Conservation (phyloP, 306 rosid genomes). For the Hippophae tibetana region DNA sequence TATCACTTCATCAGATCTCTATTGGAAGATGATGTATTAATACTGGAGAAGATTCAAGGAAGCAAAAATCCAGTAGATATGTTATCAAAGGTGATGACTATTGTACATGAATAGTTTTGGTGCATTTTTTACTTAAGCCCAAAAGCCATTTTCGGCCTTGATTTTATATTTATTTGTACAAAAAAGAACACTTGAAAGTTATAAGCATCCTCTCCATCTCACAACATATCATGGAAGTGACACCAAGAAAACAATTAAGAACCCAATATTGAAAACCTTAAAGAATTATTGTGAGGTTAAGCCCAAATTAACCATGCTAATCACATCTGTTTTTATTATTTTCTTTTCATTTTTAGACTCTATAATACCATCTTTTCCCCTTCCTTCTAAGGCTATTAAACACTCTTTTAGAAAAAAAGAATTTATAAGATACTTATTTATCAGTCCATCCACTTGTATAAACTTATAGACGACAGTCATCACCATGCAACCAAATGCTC, state of each 20-base stretch:
- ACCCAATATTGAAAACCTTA: constrained; percentile 7
- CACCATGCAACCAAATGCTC: constrained; percentile 69
- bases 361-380: constrained; percentile 28
- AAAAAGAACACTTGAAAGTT: constrained; percentile 15
- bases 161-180: constrained; percentile 36
- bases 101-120: no score
- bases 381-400: constrained; percentile 24
- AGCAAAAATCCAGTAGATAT: no score
- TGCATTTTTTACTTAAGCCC: no score
- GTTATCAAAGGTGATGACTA: no score
- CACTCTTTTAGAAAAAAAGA: constrained; percentile 74
- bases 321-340: constrained; percentile 24
- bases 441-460: constrained; percentile 75
- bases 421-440: constrained; percentile 56
- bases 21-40: no score
- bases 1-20: no score
- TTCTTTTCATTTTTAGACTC: constrained; percentile 28
- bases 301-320: constrained; percentile 26
- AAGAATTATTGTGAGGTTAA: constrained; percentile 22
- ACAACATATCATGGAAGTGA: neutral
- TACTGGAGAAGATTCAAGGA: no score
- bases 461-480: constrained; percentile 59
- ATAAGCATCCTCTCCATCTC: constrained; percentile 9
- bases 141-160: no score
- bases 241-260: constrained; percentile 14